Evolutionary conservation across 108 stramenopile genomes (phyloP).

Genomic region (Nitzschia sp.): DNA sequence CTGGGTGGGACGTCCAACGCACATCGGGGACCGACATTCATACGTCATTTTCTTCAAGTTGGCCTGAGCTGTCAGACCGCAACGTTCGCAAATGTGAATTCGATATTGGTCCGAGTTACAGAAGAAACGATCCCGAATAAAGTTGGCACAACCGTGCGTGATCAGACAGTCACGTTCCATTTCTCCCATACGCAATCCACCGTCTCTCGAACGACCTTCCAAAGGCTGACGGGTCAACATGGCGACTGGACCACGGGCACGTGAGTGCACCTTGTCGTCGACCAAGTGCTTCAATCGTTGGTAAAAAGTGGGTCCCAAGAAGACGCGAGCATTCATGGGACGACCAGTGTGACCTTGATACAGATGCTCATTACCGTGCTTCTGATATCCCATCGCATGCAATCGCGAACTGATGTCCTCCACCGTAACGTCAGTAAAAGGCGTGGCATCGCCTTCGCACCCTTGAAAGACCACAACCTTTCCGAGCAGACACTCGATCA

Average conservation of each 20-base stretch:
- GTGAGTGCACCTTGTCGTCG: slow-evolving; percentile 99
- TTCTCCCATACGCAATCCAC: slow-evolving; percentile 99
- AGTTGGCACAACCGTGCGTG: slow-evolving; percentile 97
- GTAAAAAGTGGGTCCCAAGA: slow-evolving; percentile 99
- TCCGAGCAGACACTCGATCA: slow-evolving; percentile 97
- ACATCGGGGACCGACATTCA: slow-evolving; percentile 86
- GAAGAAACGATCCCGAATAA: slow-evolving; percentile 98
- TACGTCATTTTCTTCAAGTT: slow-evolving; percentile 97
- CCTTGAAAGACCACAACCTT: slow-evolving; percentile 97
- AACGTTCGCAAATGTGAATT: slow-evolving; percentile 95
- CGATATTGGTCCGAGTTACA: slow-evolving; percentile 97
- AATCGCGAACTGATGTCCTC: slow-evolving; percentile 90
- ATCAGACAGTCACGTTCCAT: slow-evolving; percentile 99
- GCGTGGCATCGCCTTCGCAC: slow-evolving; percentile 97
- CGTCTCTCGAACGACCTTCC: slow-evolving; percentile 97
- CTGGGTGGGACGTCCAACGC: slow-evolving; percentile 76
- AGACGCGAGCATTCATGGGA: slow-evolving; percentile 93
- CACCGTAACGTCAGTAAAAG: slow-evolving; percentile 96
- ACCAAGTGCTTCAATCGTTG: slow-evolving; percentile 99
- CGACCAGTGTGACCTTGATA: slow-evolving; percentile 98
- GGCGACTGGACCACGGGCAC: slow-evolving; percentile 96
- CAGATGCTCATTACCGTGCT: slow-evolving; percentile 97
- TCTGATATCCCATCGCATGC: slow-evolving; percentile 96
- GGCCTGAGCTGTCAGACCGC: slow-evolving; percentile 96
- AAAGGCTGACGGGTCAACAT: slow-evolving; percentile 99